Conservation (phyloP, 176 grass and related monocot genomes). For the Aechmea fasciata region DNA sequence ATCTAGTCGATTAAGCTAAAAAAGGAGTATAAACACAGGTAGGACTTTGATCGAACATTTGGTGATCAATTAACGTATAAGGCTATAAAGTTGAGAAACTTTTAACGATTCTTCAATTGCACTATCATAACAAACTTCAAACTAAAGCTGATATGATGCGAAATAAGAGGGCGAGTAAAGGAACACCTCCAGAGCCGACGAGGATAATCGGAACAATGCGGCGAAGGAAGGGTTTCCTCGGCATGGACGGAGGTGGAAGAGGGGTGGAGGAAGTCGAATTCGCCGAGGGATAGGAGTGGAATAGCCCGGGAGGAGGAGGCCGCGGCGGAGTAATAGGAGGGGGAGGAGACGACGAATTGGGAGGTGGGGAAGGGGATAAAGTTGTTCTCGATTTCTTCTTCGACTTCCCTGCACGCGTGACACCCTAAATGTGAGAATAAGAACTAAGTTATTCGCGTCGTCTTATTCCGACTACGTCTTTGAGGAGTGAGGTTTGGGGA, state of each 20-base stretch:
- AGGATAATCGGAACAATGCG: conserved; percentile 19
- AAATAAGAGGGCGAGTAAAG: not conserved
- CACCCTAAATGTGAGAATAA: not conserved
- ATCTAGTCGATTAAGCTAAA: conserved; percentile 6
- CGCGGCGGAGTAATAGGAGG: not conserved
- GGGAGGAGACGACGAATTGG: not conserved
- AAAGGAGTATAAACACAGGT: conserved; percentile 1
- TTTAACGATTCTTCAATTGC: not conserved
- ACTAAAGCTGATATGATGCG: not conserved
- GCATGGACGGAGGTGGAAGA: conserved; percentile 27
- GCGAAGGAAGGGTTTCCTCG: conserved; percentile 9
- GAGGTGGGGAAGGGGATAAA: not conserved
- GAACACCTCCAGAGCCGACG: conserved; percentile 21
- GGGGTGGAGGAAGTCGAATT: conserved; percentile 2
- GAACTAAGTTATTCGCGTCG: not conserved
- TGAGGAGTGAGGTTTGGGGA: not conserved
- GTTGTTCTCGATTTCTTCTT: conserved; percentile 9
- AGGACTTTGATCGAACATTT: conserved; percentile 17
- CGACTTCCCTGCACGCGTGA: conserved; percentile 5
- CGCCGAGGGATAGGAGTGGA: conserved; percentile 12
- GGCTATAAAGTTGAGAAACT: too few species aligned
- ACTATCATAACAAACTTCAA: conserved; percentile 15
- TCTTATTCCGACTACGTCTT: not conserved
- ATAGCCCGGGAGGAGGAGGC: conserved; percentile 3
- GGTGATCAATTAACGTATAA: not conserved